These are phyloP conservation scores for Pseudogymnoascus sp. DNA, from an alignment of 2,329 filamentous ascomycete genomes.

Conservation along the genomic window DNA sequence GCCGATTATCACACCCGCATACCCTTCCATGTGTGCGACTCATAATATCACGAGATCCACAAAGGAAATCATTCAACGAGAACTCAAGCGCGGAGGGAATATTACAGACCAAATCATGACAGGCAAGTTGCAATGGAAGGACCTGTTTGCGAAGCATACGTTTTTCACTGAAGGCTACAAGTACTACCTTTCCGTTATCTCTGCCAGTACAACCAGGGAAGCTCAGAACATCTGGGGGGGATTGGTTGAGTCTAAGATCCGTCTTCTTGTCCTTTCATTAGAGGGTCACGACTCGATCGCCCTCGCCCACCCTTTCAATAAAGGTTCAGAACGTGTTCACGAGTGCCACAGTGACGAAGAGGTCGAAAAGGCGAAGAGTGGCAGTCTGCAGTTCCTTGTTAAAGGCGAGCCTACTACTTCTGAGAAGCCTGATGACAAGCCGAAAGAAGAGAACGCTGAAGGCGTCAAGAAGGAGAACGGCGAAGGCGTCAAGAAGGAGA, in stretches of 20 bases:
- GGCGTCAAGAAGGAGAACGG: conserved; percentile 33
- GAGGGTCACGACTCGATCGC: conserved; percentile 75
- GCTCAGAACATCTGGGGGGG: conserved; percentile 83
- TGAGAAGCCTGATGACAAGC: conserved; percentile 17
- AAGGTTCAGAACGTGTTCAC: conserved; percentile 82
- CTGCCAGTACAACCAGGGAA: conserved; percentile 76
- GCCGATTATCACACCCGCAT: conserved; percentile 96
- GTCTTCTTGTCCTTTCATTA: conserved; percentile 74
- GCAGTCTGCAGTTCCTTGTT: conserved; percentile 52
- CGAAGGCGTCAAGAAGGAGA: conserved; percentile 31
- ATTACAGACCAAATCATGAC: conserved; percentile 74
- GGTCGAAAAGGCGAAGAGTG: conserved; percentile 54
- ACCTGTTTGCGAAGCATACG: conserved; percentile 80
- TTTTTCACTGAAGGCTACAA: conserved; percentile 94
- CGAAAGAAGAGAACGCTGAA: conserved; percentile 35
- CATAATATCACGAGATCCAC: conserved; percentile 89
- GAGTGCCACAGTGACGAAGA: conserved; percentile 56
- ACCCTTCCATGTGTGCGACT: conserved; percentile 95
- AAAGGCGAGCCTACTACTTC: conserved; percentile 28
- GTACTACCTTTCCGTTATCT: conserved; percentile 86
- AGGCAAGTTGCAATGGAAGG: conserved; percentile 74
- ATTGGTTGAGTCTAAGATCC: conserved; percentile 86
- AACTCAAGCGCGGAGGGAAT: conserved; percentile 69
- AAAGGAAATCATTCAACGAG: conserved; percentile 73
- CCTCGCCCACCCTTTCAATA: conserved; percentile 85